phyloP scores from a whole-genome alignment of 2,329 filamentous ascomycete species.

The Exophiala oligosperma region DNA sequence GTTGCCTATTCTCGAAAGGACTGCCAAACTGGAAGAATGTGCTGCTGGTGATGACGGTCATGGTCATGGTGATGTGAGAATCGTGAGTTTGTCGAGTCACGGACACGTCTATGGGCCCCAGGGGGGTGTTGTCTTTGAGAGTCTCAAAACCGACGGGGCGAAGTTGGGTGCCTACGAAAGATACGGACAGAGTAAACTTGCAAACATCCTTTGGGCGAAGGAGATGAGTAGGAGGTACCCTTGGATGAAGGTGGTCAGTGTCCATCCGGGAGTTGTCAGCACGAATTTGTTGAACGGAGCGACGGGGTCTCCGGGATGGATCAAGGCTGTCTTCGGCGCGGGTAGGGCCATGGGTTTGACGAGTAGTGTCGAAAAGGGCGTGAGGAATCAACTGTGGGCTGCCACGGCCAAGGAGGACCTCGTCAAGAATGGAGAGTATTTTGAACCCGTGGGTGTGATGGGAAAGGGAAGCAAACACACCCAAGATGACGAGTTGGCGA shows the following conservation, averaged over 20 bases:
- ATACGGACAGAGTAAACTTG: slow-evolving; percentile 53
- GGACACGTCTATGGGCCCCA: slow-evolving; percentile 26
- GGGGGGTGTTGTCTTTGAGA: slow-evolving; percentile 25
- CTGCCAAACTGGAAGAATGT: slow-evolving; percentile 35
- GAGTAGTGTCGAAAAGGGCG: slow-evolving; percentile 38
- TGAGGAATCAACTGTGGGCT: slow-evolving; percentile 46
- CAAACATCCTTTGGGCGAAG: slow-evolving; percentile 49
- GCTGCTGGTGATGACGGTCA: too few species aligned
- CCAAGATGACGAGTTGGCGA: slow-evolving; percentile 35
- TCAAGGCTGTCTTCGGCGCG: neutral
- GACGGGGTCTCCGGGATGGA: slow-evolving; percentile 6
- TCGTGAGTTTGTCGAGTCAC: slow-evolving; percentile 43
- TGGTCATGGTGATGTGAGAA: slow-evolving; percentile 44
- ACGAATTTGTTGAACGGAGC: slow-evolving; percentile 42
- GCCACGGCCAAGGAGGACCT: slow-evolving; percentile 31
- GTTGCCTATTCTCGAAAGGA: slow-evolving; percentile 43
- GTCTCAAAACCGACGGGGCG: slow-evolving; percentile 19
- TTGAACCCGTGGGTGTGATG: slow-evolving; percentile 40
- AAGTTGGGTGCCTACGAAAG: slow-evolving; percentile 28
- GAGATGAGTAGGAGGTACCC: slow-evolving; percentile 48
- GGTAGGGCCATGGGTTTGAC: neutral
- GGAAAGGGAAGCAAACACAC: slow-evolving; percentile 35
- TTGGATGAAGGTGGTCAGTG: slow-evolving; percentile 42
- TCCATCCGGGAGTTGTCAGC: slow-evolving; percentile 53
- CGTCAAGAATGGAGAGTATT: slow-evolving; percentile 42